phyloP scores from a whole-genome alignment of 306 rosid species.

The Glycine latifolia region DNA sequence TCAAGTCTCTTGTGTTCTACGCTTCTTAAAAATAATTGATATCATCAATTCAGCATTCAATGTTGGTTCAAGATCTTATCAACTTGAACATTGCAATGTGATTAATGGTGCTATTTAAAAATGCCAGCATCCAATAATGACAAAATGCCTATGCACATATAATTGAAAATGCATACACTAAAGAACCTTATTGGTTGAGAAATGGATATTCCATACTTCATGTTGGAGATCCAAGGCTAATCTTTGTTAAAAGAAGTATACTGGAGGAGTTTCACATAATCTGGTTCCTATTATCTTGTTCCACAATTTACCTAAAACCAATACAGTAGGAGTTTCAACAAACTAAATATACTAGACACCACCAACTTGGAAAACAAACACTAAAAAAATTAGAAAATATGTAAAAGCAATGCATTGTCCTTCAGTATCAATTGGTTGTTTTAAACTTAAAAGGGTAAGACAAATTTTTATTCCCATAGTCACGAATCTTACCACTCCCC shows the following conservation, averaged over 20 bases:
- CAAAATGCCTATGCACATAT: conserved; percentile 5
- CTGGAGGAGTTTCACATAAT: neutral
- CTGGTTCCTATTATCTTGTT: conserved; percentile 3
- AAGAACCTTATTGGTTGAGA: conserved; percentile 24
- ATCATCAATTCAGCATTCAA: neutral
- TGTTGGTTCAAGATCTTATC: neutral
- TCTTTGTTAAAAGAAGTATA: neutral
- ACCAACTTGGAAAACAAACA: neutral
- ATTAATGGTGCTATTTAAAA: conserved; percentile 9
- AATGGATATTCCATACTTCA: conserved; percentile 7
- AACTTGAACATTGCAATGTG: conserved; percentile 1
- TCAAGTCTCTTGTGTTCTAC: neutral
- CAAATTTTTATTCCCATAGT: neutral
- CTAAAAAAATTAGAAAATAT: conserved; percentile 3
- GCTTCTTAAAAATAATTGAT: neutral
- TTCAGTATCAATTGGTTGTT: conserved; percentile 4
- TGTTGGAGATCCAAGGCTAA: neutral
- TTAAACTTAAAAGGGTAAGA: neutral
- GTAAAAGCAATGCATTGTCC: neutral
- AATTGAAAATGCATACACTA: conserved; percentile 15
- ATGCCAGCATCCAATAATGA: neutral
- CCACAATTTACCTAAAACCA: neutral
- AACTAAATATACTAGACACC: neutral
- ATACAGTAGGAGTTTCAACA: conserved; percentile 21
- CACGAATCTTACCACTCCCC: conserved; percentile 3